A percentile compares a stretch with the other conserved stretches of the same genome.
Evolutionary conservation across 2,329 filamentous ascomycete species (phyloP).

Genomic region (Sclerotinia sclerotiorum): DNA sequence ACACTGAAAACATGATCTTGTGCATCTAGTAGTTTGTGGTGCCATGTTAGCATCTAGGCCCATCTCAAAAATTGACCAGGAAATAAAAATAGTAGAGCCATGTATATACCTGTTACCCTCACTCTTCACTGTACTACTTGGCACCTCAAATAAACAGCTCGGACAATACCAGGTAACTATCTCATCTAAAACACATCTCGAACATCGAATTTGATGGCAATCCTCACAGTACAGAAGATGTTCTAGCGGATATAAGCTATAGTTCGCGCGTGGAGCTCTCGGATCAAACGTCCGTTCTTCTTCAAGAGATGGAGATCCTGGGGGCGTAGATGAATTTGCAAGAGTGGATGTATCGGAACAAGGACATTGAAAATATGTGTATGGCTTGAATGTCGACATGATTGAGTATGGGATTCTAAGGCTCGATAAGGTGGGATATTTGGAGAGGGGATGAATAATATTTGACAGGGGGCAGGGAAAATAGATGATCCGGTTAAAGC

Average conservation of each 20-base stretch:
- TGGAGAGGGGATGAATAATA: slow-evolving; percentile 5
- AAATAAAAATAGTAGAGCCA: not conserved
- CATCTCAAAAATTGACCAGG: not conserved
- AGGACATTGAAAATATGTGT: slow-evolving; percentile 67
- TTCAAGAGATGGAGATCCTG: slow-evolving; percentile 52
- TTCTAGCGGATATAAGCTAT: slow-evolving; percentile 89
- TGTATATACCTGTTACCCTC: slow-evolving; percentile 81
- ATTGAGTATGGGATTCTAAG: not conserved
- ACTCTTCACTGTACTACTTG: slow-evolving; percentile 85
- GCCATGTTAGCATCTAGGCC: slow-evolving; percentile 6
- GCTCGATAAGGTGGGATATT: not conserved
- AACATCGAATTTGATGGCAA: slow-evolving; percentile 93
- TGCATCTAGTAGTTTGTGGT: slow-evolving; percentile 61
- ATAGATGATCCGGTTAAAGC: not conserved
- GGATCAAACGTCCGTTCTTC: slow-evolving; percentile 85
- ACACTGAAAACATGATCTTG: slow-evolving; percentile 93
- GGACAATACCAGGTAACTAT: slow-evolving; percentile 95
- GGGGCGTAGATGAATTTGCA: slow-evolving; percentile 39
- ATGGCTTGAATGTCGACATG: slow-evolving; percentile 57
- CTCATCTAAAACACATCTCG: slow-evolving; percentile 87
- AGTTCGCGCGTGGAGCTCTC: slow-evolving; percentile 78
- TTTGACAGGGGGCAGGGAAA: not conserved
- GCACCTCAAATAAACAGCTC: slow-evolving; percentile 92
- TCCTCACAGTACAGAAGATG: slow-evolving; percentile 96
- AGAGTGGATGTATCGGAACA: slow-evolving; percentile 52